Evolutionary conservation across 371 early-diverging fungal genomes (phyloP).

Genomic region (Rhizopus delemar): DNA sequence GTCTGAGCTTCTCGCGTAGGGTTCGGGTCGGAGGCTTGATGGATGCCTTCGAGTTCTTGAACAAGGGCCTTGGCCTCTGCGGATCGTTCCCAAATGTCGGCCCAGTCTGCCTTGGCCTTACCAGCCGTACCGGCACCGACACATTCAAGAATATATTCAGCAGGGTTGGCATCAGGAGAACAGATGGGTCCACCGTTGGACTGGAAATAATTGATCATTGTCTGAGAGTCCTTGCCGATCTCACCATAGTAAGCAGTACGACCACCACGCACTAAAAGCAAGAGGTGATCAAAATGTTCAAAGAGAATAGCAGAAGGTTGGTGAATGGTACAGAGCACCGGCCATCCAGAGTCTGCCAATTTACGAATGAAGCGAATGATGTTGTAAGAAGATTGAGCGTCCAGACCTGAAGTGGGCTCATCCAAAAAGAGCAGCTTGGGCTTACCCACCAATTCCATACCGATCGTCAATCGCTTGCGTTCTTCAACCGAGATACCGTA

Average conservation of each 20-base stretch:
- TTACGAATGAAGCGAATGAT: constrained; percentile 73
- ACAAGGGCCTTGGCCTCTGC: constrained; percentile 44
- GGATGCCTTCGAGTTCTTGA: constrained; percentile 37
- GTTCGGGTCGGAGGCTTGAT: constrained; percentile 21
- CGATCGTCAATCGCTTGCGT: constrained; percentile 70
- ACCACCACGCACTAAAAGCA: constrained; percentile 78
- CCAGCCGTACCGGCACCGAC: constrained; percentile 63
- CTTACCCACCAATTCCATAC: constrained; percentile 71
- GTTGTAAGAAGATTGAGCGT: constrained; percentile 68
- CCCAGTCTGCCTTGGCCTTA: constrained; percentile 62
- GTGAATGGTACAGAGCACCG: constrained; percentile 80
- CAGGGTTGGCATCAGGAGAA: constrained; percentile 63
- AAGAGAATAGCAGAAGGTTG: constrained; percentile 83
- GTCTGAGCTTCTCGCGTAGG: constrained; percentile 15
- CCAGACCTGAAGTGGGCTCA: constrained; percentile 84
- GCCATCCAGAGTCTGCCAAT: constrained; percentile 66
- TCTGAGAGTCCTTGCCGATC: constrained; percentile 56
- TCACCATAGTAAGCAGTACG: constrained; percentile 80
- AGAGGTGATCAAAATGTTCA: constrained; percentile 77
- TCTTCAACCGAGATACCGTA: constrained; percentile 65
- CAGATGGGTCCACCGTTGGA: constrained; percentile 60
- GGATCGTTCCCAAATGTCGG: constrained; percentile 58
- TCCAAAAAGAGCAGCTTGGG: constrained; percentile 81
- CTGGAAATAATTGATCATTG: constrained; percentile 66
- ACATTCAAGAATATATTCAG: constrained; percentile 73